phyloP scores from a whole-genome alignment of 768 basidiomycete genomes.

The Chalciporus sphaerocephalus region DNA sequence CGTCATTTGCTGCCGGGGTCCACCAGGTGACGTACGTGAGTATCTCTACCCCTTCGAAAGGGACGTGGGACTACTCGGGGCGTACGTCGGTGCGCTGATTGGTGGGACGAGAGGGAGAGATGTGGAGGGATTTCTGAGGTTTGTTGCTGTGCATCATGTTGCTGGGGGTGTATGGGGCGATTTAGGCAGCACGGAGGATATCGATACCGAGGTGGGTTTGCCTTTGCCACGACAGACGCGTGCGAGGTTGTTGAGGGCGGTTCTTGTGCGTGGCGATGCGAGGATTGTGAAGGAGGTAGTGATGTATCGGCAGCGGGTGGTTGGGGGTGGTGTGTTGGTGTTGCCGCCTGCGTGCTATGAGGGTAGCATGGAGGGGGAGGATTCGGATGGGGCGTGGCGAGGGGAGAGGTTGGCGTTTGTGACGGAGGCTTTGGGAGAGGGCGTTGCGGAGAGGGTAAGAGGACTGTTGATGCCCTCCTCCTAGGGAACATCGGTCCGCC shows the following conservation, averaged over 20 bases:
- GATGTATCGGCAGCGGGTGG: constrained; percentile 49
- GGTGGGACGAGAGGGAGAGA: constrained; percentile 30
- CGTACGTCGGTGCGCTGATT: constrained; percentile 56
- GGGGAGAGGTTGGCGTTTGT: constrained; percentile 17
- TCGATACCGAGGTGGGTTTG: constrained; percentile 3
- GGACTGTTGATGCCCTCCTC: constrained; percentile 5
- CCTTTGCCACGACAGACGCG: constrained; percentile 3
- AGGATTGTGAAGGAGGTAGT: constrained; percentile 51
- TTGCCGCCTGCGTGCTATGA: constrained; percentile 53
- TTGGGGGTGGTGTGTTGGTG: constrained; percentile 29
- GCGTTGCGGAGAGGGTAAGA: constrained; percentile 11
- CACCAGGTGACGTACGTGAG: constrained; percentile 41
- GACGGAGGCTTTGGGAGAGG: constrained; percentile 5
- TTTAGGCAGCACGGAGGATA: constrained; percentile 29
- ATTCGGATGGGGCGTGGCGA: constrained; percentile 9
- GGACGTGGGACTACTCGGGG: constrained; percentile 55
- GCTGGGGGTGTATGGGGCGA: constrained; percentile 74
- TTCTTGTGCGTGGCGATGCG: constrained; percentile 47
- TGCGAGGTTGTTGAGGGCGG: constrained; percentile 47
- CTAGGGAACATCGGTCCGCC: no score
- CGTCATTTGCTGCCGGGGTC: constrained; percentile 34
- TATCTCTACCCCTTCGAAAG: constrained; percentile 72
- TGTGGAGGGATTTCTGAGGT: constrained; percentile 54
- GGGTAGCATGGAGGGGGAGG: constrained; percentile 13
- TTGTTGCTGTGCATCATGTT: constrained; percentile 76